Conservation (phyloP, 2,329 filamentous ascomycete genomes). For the Talaromyces sp. region DNA sequence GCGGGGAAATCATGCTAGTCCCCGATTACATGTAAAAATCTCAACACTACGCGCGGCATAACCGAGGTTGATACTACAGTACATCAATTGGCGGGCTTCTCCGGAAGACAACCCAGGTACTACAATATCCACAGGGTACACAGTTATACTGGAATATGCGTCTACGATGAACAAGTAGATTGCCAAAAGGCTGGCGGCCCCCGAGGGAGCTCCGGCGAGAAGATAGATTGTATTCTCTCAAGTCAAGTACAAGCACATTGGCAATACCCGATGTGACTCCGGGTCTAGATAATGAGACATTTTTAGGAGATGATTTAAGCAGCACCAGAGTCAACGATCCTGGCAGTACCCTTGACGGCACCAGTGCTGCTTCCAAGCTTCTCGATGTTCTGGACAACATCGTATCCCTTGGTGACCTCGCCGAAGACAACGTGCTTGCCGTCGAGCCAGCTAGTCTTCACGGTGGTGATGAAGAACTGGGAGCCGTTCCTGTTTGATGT, state of each 20-base stretch:
- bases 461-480: slow-evolving; percentile 69
- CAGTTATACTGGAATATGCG: background rate
- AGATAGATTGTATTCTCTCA: slow-evolving; percentile 5
- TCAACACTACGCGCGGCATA: background rate
- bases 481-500: slow-evolving; percentile 55
- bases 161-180: background rate
- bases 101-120: background rate
- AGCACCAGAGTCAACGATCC: slow-evolving; percentile 46
- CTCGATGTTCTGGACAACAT: slow-evolving; percentile 57
- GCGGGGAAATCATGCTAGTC: background rate
- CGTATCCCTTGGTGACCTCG: slow-evolving; percentile 53
- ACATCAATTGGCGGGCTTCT: background rate
- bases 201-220: background rate
- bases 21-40: background rate
- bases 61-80: background rate
- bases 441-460: slow-evolving; percentile 62
- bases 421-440: slow-evolving; percentile 68
- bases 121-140: no score
- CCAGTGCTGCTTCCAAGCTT: slow-evolving; percentile 52
- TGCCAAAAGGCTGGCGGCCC: slow-evolving; percentile 2
- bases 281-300: background rate
- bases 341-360: slow-evolving; percentile 42
- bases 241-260: slow-evolving; percentile 7
- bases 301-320: slow-evolving; percentile 18
- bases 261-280: background rate